Base-by-base conservation (phyloP, 2,329 filamentous ascomycete species). In the Pseudocercospora fuligena region DNA sequence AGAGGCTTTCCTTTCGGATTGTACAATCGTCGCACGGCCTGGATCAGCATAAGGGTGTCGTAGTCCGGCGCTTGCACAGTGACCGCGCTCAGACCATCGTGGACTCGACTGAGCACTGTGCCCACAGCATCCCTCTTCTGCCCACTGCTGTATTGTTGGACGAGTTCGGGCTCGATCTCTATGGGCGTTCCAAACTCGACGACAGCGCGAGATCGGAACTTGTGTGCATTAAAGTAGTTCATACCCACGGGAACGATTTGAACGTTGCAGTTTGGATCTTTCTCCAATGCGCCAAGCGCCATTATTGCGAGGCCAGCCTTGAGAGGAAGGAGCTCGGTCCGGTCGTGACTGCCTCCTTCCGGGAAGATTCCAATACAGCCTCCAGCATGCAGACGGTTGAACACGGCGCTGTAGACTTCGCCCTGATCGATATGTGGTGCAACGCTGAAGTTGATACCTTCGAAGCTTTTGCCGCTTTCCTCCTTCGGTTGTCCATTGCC, bases 141-240 rank as follows among this genome's bases (percentile, higher is more conserved):
- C 64, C 93, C 93, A 69, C 86, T 88, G 79, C 90, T 91, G 81
- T 97, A 98, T 80, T 93, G 89, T 69, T 94, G 87, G 5, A 97
- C 92, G 36, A 97, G 82, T 74, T 97, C 91, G 21, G 84, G 83
- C 0, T 93, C 91, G 9, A 98, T 89, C 71, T 97, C 92, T 69
- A 98, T 90, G 0, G 95, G 93, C 27, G 88, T 90, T 8, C 95
- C 95, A 74, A 98, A 99, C 77, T 99, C 95, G 67, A 98, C 90
- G 4, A 99, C 94, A 40, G 94, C 95, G 77, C 95, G 88, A 70
- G 94, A 98, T 54, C 94, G 91, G 81, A 99, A 99, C 79, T 98
- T 99, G 85, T 99, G 94, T 0, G 94, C 92, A 80, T 98, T 94
- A 82, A 99, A 99, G 81, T 99, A 99, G 80, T 99, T 99, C 94